A percentile compares a stretch with the other conserved stretches of the same genome.
Evolutionary conservation across 2,329 filamentous ascomycete species (phyloP).

Genomic region (Penicillium sp.): DNA sequence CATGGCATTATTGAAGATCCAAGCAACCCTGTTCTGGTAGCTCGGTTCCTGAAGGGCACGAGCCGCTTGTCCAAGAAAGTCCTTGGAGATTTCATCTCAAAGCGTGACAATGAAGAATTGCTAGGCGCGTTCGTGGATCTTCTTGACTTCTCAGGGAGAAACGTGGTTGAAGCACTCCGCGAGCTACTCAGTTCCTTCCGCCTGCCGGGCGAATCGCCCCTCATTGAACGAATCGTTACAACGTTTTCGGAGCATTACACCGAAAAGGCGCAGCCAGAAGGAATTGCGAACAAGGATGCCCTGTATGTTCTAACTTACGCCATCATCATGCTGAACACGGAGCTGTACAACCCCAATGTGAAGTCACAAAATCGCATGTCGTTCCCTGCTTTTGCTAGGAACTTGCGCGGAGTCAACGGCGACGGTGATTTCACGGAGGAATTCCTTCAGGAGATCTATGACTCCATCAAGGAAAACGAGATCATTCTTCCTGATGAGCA

Average conservation of each 20-base stretch:
- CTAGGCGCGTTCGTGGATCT: conserved; percentile 78
- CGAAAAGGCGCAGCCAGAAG: conserved; percentile 65
- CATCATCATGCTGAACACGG: conserved; percentile 96
- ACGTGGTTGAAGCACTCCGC: conserved; percentile 85
- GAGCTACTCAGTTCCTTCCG: conserved; percentile 89
- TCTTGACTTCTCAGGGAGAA: conserved; percentile 86
- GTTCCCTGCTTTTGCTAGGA: conserved; percentile 76
- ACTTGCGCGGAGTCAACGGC: conserved; percentile 86
- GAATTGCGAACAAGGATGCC: conserved; percentile 80
- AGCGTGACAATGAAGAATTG: conserved; percentile 82
- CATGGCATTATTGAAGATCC: conserved; percentile 81
- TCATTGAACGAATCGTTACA: conserved; percentile 90
- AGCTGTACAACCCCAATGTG: conserved; percentile 92
- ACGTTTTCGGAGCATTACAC: conserved; percentile 86
- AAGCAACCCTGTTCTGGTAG: conserved; percentile 72
- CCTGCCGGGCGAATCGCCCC: conserved; percentile 83
- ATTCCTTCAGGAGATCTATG: conserved; percentile 82
- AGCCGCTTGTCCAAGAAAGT: conserved; percentile 85
- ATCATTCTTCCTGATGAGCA: conserved; percentile 98
- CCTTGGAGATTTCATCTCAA: conserved; percentile 89
- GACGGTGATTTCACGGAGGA: conserved; percentile 80
- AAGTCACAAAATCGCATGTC: conserved; percentile 77
- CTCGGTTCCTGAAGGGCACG: conserved; percentile 84
- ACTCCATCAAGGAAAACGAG: conserved; percentile 88
- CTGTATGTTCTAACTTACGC: conserved; percentile 91